Evolutionary conservation across 495 filamentous ascomycete genomes (phyloP).

Genomic region (Trichoderma gamsii): DNA sequence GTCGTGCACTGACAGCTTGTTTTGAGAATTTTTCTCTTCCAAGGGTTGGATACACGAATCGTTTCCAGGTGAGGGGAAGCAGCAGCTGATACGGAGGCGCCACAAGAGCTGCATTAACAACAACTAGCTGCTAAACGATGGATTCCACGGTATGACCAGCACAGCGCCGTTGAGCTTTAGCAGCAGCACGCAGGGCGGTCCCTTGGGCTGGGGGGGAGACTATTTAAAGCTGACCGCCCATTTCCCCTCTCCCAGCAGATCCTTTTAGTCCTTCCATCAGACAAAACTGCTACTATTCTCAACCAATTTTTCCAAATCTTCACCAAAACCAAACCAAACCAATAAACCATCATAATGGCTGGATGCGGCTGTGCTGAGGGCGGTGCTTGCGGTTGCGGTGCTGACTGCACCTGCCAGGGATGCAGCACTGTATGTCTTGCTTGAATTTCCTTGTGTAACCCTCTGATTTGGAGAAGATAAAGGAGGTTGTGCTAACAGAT

Average conservation of each 20-base stretch:
- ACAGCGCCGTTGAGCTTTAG: neutral
- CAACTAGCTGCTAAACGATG: too few species aligned
- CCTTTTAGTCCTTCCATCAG: neutral
- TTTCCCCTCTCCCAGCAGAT: neutral
- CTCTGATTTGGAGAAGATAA: too few species aligned
- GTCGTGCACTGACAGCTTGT: too few species aligned
- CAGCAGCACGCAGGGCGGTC: neutral
- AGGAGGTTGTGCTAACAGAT: too few species aligned
- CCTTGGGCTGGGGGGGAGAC: neutral
- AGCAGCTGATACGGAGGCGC: too few species aligned
- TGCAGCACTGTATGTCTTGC: constrained; percentile 28
- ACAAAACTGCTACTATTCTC: neutral
- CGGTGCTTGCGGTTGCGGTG: constrained; percentile 26
- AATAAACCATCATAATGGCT: constrained; percentile 21
- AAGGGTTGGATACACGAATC: too few species aligned
- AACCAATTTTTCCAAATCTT: neutral
- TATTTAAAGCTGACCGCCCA: constrained; percentile 7
- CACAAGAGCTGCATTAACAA: too few species aligned
- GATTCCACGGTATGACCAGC: too few species aligned
- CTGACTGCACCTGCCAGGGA: constrained; percentile 19
- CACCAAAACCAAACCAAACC: neutral
- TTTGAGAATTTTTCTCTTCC: too few species aligned
- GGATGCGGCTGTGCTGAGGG: constrained; percentile 27
- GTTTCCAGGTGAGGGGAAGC: too few species aligned
- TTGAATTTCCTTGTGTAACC: too few species aligned